Evolutionary conservation across 768 basidiomycete genomes (phyloP).

Genomic region (Phanerochaete carnosa): DNA sequence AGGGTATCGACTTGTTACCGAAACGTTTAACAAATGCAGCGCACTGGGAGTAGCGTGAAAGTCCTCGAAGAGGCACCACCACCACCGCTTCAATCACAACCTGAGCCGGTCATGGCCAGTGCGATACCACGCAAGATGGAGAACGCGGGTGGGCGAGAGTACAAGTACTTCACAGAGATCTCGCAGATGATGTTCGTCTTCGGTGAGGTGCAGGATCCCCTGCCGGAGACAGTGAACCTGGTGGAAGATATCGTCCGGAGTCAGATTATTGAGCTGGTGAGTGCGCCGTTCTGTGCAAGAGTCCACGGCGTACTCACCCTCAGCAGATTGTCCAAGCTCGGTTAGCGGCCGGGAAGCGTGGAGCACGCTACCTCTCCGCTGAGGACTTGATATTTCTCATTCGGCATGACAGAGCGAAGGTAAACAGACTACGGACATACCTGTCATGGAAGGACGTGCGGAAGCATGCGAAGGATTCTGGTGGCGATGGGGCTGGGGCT

Average conservation of each 20-base stretch:
- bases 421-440: slow-evolving; percentile 89
- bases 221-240: slow-evolving; percentile 81
- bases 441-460: slow-evolving; percentile 97
- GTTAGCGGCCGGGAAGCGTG: slow-evolving; percentile 74
- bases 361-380: slow-evolving; percentile 81
- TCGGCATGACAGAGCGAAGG: slow-evolving; percentile 89
- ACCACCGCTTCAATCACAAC: neutral
- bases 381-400: slow-evolving; percentile 98
- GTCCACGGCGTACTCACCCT: neutral
- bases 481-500: slow-evolving; percentile 74
- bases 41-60: neutral
- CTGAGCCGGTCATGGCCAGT: slow-evolving; percentile 11
- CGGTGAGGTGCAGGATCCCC: slow-evolving; percentile 90
- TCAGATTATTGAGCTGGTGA: slow-evolving; percentile 87
- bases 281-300: neutral
- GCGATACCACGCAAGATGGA: slow-evolving; percentile 16
- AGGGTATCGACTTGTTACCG: neutral
- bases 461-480: slow-evolving; percentile 90
- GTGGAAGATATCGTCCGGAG: slow-evolving; percentile 94
- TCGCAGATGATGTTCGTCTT: slow-evolving; percentile 99
- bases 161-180: slow-evolving; percentile 90
- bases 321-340: slow-evolving; percentile 88
- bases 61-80: neutral
- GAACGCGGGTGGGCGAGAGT: slow-evolving; percentile 43
- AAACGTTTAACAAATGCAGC: neutral